Percentiles rank a stretch among this genome's conserved stretches.
Conservation (phyloP, 495 filamentous ascomycete species). For the Aspergillus cavernicola region DNA sequence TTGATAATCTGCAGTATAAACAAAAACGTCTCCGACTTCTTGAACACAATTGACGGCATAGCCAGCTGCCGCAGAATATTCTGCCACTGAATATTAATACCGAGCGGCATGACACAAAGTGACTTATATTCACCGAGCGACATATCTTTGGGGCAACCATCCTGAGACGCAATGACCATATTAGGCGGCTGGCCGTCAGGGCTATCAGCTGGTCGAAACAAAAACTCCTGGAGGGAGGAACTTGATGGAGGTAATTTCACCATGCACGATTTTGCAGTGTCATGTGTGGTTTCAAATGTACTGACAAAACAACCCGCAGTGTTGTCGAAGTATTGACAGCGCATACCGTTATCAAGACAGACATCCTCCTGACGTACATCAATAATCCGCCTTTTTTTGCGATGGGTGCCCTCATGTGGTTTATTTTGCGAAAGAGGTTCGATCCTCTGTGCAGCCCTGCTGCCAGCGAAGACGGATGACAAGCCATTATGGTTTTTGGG, state of each 20-base stretch:
- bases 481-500: constrained; percentile 17
- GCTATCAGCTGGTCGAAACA: constrained; percentile 25
- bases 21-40: constrained; percentile 37
- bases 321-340: constrained; percentile 27
- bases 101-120: constrained; percentile 45
- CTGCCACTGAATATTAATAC: constrained; percentile 49
- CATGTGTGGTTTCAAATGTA: constrained; percentile 19
- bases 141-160: constrained; percentile 35
- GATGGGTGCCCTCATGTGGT: constrained; percentile 25
- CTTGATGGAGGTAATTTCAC: constrained; percentile 27
- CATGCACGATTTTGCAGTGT: constrained; percentile 26
- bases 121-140: constrained; percentile 49
- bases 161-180: constrained; percentile 46
- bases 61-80: constrained; percentile 53
- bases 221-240: constrained; percentile 30
- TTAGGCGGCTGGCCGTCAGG: constrained; percentile 25
- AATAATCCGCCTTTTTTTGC: constrained; percentile 13
- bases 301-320: constrained; percentile 28
- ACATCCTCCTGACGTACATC: constrained; percentile 26
- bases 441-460: constrained; percentile 4
- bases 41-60: constrained; percentile 43
- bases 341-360: constrained; percentile 43
- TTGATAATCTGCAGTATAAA: constrained; percentile 48
- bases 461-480: background rate
- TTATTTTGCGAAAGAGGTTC: constrained; percentile 28